phyloP scores from a whole-genome alignment of 306 rosid species.

The Vachellia pachyceras region DNA sequence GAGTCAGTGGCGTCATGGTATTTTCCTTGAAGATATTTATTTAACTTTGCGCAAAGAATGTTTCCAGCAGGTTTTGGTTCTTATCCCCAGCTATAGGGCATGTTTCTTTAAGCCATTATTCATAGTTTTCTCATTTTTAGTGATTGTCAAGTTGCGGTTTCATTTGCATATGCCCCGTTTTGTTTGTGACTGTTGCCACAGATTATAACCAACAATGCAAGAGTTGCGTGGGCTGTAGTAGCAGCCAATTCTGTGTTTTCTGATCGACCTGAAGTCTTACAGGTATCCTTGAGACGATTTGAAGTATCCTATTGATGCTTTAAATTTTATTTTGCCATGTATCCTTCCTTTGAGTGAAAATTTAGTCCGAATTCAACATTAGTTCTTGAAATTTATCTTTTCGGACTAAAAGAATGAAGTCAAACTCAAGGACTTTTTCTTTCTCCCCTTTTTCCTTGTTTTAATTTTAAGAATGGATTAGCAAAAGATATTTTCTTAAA shows the following conservation, averaged over 20 bases:
- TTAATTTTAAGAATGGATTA: background rate
- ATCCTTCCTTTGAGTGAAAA: background rate
- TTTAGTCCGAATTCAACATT: background rate
- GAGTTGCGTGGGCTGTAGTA: background rate
- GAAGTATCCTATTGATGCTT: background rate
- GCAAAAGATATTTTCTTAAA: no score
- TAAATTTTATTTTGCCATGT: background rate
- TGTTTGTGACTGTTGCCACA: background rate
- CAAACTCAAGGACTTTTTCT: background rate
- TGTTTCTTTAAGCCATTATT: background rate
- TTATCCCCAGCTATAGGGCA: background rate
- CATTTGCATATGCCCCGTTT: background rate
- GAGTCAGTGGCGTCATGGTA: constrained; percentile 1
- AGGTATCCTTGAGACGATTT: background rate
- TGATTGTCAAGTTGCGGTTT: background rate
- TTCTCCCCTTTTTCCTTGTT: background rate
- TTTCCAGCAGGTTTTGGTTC: background rate
- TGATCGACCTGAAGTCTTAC: constrained; percentile 14
- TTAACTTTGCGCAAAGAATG: background rate
- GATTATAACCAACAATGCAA: constrained; percentile 8
- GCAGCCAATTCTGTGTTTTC: constrained; percentile 15
- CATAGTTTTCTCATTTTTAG: background rate
- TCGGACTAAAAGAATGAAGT: background rate
- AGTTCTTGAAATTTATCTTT: background rate
- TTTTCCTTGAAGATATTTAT: background rate